phyloP scores from a whole-genome alignment of 495 filamentous ascomycete species.

The Tuber borchii region DNA sequence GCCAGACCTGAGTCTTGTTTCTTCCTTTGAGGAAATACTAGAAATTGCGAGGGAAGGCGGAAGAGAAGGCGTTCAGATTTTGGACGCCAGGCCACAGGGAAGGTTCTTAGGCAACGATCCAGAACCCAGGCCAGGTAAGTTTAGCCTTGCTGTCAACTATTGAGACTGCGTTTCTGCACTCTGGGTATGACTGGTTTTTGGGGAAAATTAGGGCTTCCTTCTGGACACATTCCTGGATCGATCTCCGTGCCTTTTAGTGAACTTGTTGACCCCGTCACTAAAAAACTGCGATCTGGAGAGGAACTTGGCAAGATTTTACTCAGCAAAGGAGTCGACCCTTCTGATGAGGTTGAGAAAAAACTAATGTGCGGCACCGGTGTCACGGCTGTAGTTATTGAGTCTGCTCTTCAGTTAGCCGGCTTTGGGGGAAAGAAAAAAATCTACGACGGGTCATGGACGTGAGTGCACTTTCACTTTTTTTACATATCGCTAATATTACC shows the following conservation, averaged over 20 bases:
- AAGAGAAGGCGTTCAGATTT: constrained; percentile 70
- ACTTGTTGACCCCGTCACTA: constrained; percentile 73
- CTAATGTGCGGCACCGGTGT: constrained; percentile 96
- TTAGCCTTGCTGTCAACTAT: constrained; percentile 13
- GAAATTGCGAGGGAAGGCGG: constrained; percentile 73
- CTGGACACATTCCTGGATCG: constrained; percentile 79
- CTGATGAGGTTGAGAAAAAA: constrained; percentile 51
- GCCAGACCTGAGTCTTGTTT: constrained; percentile 48
- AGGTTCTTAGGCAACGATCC: constrained; percentile 77
- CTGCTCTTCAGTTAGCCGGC: constrained; percentile 71
- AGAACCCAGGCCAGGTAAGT: constrained; percentile 65
- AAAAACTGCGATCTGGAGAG: constrained; percentile 64
- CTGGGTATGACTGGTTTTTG: background rate
- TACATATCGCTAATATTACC: background rate
- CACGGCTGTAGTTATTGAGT: constrained; percentile 86
- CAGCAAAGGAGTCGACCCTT: constrained; percentile 64
- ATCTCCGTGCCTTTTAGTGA: constrained; percentile 74
- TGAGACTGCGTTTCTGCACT: constrained; percentile 3
- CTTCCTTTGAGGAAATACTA: constrained; percentile 68
- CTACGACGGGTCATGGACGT: constrained; percentile 99
- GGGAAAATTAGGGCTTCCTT: constrained; percentile 54
- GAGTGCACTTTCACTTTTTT: constrained; percentile 46
- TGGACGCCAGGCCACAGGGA: constrained; percentile 77
- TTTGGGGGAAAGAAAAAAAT: constrained; percentile 66
- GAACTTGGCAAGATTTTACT: constrained; percentile 72